Percentiles rank a stretch among this genome's conserved stretches.
These are phyloP conservation scores for Elsinoe batatas DNA, from an alignment of 2,329 filamentous ascomycete genomes.

Conservation along the genomic window DNA sequence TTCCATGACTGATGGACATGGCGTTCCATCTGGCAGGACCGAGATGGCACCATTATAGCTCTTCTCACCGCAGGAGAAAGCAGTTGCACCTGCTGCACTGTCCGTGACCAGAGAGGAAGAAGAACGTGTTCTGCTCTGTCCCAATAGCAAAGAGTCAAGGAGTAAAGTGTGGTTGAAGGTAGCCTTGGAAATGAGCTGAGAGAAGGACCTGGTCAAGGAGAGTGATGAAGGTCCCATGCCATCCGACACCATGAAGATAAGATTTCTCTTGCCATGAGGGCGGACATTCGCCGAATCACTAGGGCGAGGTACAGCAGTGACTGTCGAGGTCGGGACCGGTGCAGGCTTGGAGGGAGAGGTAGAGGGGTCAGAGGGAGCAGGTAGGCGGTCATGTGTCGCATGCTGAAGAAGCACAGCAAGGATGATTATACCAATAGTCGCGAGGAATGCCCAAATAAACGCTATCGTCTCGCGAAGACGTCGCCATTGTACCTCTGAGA, in stretches of 20 bases:
- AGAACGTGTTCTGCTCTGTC: slow-evolving; percentile 77
- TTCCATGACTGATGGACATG: slow-evolving; percentile 88
- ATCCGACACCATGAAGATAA: slow-evolving; percentile 98
- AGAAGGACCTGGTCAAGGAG: slow-evolving; percentile 74
- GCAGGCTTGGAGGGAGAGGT: slow-evolving; percentile 1
- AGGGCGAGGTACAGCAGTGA: neutral
- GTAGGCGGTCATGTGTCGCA: slow-evolving; percentile 31
- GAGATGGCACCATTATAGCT: slow-evolving; percentile 96
- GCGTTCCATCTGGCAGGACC: slow-evolving; percentile 70
- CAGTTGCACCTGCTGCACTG: slow-evolving; percentile 92
- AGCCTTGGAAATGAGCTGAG: slow-evolving; percentile 66
- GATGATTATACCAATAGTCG: slow-evolving; percentile 68
- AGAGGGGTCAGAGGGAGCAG: neutral
- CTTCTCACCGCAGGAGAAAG: slow-evolving; percentile 86
- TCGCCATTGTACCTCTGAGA: slow-evolving; percentile 36
- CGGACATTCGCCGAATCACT: slow-evolving; percentile 16
- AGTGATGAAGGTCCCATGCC: slow-evolving; percentile 95
- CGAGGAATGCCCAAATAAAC: slow-evolving; percentile 73
- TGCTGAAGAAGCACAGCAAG: slow-evolving; percentile 74
- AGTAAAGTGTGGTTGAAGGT: slow-evolving; percentile 64
- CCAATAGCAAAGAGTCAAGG: slow-evolving; percentile 83
- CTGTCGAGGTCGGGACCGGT: neutral
- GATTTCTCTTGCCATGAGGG: slow-evolving; percentile 63
- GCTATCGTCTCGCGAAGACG: slow-evolving; percentile 65
- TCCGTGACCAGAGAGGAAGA: slow-evolving; percentile 82